Percentiles rank a stretch among this genome's conserved stretches.
These are phyloP conservation scores for Beauveria scarabaeidicola DNA, from an alignment of 2,329 filamentous ascomycete genomes.

Conservation along the genomic window DNA sequence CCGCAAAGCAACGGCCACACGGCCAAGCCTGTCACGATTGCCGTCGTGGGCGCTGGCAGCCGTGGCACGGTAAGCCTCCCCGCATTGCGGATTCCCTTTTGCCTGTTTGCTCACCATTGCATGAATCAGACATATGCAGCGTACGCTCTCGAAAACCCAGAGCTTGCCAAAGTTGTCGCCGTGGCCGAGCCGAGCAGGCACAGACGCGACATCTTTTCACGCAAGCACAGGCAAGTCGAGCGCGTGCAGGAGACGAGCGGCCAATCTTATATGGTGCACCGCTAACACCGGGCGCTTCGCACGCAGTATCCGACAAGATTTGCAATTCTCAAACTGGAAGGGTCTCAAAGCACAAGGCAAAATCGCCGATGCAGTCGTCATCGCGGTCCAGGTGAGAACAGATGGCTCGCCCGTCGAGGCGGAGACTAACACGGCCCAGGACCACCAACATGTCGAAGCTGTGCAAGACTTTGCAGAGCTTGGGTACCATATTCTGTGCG, in stretches of 20 bases:
- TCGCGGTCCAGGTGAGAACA: slow-evolving; percentile 10
- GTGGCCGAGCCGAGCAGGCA: slow-evolving; percentile 13
- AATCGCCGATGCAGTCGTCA: slow-evolving; percentile 12
- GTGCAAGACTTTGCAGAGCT: slow-evolving; percentile 24
- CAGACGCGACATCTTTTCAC: slow-evolving; percentile 9
- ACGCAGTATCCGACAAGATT: slow-evolving; percentile 10
- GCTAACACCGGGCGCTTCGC: background rate
- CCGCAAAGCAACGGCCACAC: background rate
- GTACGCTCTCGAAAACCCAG: slow-evolving; percentile 12
- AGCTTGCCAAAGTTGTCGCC: slow-evolving; percentile 13
- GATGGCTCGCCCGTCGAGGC: background rate
- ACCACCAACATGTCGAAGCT: slow-evolving; percentile 20
- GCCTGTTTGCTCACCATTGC: background rate
- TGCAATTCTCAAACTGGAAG: slow-evolving; percentile 12
- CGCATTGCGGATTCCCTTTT: background rate
- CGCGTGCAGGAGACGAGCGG: too few relatives aligned
- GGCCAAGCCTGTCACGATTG: slow-evolving; percentile 11
- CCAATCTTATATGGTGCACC: too few relatives aligned
- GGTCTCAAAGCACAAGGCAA: slow-evolving; percentile 11
- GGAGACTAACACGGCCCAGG: slow-evolving; percentile 5
- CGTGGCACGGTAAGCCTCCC: slow-evolving; percentile 11
- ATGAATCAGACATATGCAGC: slow-evolving; percentile 12
- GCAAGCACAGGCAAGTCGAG: slow-evolving; percentile 11
- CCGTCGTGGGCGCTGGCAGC: slow-evolving; percentile 13
- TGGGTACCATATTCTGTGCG: slow-evolving; percentile 14